Evolutionary conservation across 1,284 basidiomycete species (phyloP).

Genomic region (Papiliotrema terrestris): DNA sequence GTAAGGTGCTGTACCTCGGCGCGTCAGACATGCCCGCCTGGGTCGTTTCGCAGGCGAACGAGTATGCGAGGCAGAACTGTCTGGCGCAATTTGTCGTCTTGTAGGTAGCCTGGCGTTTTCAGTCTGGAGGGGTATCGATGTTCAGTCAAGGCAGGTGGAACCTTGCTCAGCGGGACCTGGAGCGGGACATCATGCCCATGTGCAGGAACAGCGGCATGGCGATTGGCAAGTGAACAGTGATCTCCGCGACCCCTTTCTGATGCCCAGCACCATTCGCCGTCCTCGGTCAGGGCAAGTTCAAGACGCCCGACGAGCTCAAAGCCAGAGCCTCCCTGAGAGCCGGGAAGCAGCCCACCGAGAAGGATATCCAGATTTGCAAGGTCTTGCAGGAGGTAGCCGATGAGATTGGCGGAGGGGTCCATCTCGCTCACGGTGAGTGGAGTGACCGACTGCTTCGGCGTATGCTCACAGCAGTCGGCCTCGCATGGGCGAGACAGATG

Average conservation of each 20-base stretch:
- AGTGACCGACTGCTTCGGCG: not conserved
- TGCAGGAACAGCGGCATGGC: conserved; percentile 51
- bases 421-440: conserved; percentile 28
- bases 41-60: conserved; percentile 55
- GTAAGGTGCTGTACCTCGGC: conserved; percentile 51
- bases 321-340: conserved; percentile 24
- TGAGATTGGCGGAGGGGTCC: conserved; percentile 48
- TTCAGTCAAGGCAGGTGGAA: conserved; percentile 55
- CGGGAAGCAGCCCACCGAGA: conserved; percentile 21
- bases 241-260: not conserved
- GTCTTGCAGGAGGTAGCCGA: conserved; percentile 46
- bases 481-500: conserved; percentile 33
- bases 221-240: conserved; percentile 24
- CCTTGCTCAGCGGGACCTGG: conserved; percentile 52
- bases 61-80: conserved; percentile 53
- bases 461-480: conserved; percentile 21
- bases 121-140: not conserved
- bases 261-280: conserved; percentile 46
- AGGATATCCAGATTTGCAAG: conserved; percentile 22
- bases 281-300: conserved; percentile 50
- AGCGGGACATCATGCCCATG: conserved; percentile 64
- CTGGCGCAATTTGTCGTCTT: conserved; percentile 59
- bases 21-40: conserved; percentile 56
- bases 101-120: conserved; percentile 27
- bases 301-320: conserved; percentile 43